Evolutionary conservation across 2,329 filamentous ascomycete genomes (phyloP).

Genomic region (Clarireedia paspali): DNA sequence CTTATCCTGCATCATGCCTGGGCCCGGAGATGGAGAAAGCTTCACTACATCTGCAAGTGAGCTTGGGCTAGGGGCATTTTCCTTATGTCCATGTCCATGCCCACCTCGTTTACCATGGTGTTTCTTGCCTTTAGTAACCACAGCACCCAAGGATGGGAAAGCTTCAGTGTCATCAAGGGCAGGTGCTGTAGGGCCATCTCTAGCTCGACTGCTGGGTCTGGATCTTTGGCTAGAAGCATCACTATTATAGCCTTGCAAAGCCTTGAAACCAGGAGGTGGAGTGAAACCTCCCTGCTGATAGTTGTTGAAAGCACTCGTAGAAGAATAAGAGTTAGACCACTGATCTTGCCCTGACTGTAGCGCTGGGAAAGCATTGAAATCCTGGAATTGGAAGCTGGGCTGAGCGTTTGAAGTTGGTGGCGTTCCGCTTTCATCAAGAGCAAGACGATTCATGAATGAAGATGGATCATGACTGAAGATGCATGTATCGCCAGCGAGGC

Average conservation of each 20-base stretch:
- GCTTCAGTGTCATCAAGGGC: slow-evolving; percentile 91
- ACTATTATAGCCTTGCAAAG: slow-evolving; percentile 46
- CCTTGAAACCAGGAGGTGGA: slow-evolving; percentile 64
- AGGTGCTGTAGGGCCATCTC: slow-evolving; percentile 58
- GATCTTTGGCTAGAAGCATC: slow-evolving; percentile 67
- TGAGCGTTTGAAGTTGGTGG: slow-evolving; percentile 56
- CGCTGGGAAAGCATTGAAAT: slow-evolving; percentile 78
- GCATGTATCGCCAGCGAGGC: slow-evolving; percentile 85
- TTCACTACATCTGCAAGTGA: slow-evolving; percentile 92
- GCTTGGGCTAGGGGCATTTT: slow-evolving; percentile 56
- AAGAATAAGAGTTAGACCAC: slow-evolving; percentile 38
- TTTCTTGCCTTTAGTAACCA: slow-evolving; percentile 72
- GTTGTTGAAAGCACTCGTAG: slow-evolving; percentile 39
- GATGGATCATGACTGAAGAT: slow-evolving; percentile 96
- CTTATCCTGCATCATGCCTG: slow-evolving; percentile 49
- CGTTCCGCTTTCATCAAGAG: slow-evolving; percentile 60
- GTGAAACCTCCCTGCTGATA: slow-evolving; percentile 46
- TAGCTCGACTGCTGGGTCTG: slow-evolving; percentile 69
- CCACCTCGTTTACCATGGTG: slow-evolving; percentile 87
- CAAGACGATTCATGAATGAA: slow-evolving; percentile 74
- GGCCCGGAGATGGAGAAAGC: slow-evolving; percentile 81
- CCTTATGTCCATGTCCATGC: slow-evolving; percentile 64
- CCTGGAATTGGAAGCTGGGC: slow-evolving; percentile 69
- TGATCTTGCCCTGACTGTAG: slow-evolving; percentile 57
- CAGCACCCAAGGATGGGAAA: slow-evolving; percentile 82